Conservation (phyloP, 495 filamentous ascomycete species). For the Aeminium ludgeri region DNA sequence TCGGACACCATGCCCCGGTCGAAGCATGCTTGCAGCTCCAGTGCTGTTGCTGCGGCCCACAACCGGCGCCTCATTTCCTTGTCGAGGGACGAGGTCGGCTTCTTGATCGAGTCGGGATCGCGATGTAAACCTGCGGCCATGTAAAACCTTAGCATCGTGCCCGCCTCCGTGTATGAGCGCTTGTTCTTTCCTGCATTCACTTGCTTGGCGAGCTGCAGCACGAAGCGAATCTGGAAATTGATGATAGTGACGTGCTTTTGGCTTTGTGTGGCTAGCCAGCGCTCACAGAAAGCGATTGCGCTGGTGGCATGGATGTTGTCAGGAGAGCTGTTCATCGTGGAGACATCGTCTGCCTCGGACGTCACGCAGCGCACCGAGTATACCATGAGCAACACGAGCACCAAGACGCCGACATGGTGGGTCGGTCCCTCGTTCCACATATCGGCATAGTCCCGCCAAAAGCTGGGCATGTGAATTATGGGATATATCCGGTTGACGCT, state of each 20-base stretch:
- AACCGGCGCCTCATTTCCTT: slow-evolving; percentile 16
- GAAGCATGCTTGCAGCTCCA: slow-evolving; percentile 16
- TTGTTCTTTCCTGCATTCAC: slow-evolving; percentile 13
- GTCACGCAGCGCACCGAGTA: slow-evolving; percentile 11
- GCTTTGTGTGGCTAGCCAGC: slow-evolving; percentile 15
- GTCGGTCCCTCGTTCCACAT: slow-evolving; percentile 4
- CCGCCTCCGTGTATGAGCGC: slow-evolving; percentile 14
- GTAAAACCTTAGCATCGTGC: slow-evolving; percentile 13
- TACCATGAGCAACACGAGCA: slow-evolving; percentile 8
- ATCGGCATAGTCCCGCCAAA: slow-evolving; percentile 12
- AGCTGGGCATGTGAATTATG: slow-evolving; percentile 15
- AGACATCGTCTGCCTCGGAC: slow-evolving; percentile 6
- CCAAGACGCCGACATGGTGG: slow-evolving; percentile 6
- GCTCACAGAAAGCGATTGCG: slow-evolving; percentile 10
- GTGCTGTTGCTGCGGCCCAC: slow-evolving; percentile 13
- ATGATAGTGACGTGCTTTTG: slow-evolving; percentile 16
- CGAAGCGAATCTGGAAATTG: slow-evolving; percentile 16
- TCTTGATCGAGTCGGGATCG: slow-evolving; percentile 12
- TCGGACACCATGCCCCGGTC: slow-evolving; percentile 15
- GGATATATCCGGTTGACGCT: slow-evolving; percentile 15
- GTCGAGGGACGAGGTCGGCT: slow-evolving; percentile 13
- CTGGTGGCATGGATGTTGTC: slow-evolving; percentile 10
- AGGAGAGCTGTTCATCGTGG: slow-evolving; percentile 9
- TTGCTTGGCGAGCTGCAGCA: slow-evolving; percentile 5
- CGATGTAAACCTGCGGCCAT: slow-evolving; percentile 19